These are phyloP conservation scores for Cladorrhinum sp. DNA, from an alignment of 2,329 filamentous ascomycete species.

Conservation along the genomic window DNA sequence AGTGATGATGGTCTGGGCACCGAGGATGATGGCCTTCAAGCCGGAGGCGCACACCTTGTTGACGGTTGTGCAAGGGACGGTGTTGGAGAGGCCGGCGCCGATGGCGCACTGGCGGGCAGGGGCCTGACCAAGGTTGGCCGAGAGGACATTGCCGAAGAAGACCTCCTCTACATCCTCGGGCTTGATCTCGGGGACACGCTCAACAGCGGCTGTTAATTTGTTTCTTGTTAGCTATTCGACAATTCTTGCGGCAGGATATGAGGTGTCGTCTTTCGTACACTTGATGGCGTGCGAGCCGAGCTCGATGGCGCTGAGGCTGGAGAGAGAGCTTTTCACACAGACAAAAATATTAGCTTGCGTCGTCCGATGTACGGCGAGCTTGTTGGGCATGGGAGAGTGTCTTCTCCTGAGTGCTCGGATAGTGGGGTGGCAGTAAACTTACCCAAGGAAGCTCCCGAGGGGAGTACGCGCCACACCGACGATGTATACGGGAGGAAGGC, in stretches of 20 bases:
- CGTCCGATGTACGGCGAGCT: conserved; percentile 5
- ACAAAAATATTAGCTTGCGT: conserved; percentile 18
- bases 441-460: conserved; percentile 93
- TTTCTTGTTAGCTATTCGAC: conserved; percentile 16
- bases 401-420: not conserved
- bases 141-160: conserved; percentile 97
- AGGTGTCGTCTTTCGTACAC: conserved; percentile 49
- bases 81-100: conserved; percentile 76
- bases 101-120: conserved; percentile 93
- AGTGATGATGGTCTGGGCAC: conserved; percentile 95
- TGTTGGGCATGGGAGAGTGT: conserved; percentile 2
- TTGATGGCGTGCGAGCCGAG: conserved; percentile 92
- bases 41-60: conserved; percentile 99
- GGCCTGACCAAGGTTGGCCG: conserved; percentile 92
- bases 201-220: conserved; percentile 62
- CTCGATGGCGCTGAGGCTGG: conserved; percentile 80
- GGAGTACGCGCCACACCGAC: conserved; percentile 89
- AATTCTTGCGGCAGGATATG: conserved; percentile 6
- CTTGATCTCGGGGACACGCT: conserved; percentile 82
- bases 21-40: conserved; percentile 90
- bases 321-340: conserved; percentile 69
- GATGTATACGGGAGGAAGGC: conserved; percentile 88
- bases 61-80: conserved; percentile 82
- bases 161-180: conserved; percentile 90
- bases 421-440: conserved; percentile 32